phyloP scores from a whole-genome alignment of 805 yeast species.

The Starmerella geochares region DNA sequence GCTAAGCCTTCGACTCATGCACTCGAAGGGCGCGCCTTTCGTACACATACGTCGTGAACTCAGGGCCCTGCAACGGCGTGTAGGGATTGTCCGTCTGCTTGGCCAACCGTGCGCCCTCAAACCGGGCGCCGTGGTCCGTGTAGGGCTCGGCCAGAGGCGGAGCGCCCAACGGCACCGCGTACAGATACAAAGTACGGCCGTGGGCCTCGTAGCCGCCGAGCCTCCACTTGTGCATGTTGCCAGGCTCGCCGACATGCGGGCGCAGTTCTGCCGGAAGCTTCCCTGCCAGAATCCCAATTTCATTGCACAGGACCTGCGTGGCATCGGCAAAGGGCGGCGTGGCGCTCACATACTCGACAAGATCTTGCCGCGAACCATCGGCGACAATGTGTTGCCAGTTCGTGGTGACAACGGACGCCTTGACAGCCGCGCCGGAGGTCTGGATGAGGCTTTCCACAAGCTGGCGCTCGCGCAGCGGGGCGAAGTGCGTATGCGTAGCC shows the following conservation, averaged over 20 bases:
- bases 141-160: neutral
- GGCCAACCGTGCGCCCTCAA: conserved; percentile 10
- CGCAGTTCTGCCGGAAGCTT: conserved; percentile 10
- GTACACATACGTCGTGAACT: conserved; percentile 8
- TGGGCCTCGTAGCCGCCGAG: conserved; percentile 7
- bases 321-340: neutral
- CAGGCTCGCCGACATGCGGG: conserved; percentile 5
- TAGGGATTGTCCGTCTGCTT: neutral
- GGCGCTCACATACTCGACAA: neutral
- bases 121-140: neutral
- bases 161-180: neutral
- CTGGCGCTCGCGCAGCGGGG: conserved; percentile 20
- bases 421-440: neutral
- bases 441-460: conserved; percentile 16
- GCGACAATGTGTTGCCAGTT: conserved; percentile 10
- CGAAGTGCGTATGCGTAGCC: neutral
- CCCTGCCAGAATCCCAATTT: conserved; percentile 8
- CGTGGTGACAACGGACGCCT: conserved; percentile 5
- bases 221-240: neutral
- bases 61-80: neutral
- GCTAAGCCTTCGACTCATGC: neutral
- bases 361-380: conserved; percentile 2
- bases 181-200: conserved; percentile 7
- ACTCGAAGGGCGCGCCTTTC: conserved; percentile 12
- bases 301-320: neutral